These are phyloP conservation scores for Physcomitrellopsis africana DNA, from an alignment of 225 moss, liverwort and hornwort genomes.

Conservation along the genomic window DNA sequence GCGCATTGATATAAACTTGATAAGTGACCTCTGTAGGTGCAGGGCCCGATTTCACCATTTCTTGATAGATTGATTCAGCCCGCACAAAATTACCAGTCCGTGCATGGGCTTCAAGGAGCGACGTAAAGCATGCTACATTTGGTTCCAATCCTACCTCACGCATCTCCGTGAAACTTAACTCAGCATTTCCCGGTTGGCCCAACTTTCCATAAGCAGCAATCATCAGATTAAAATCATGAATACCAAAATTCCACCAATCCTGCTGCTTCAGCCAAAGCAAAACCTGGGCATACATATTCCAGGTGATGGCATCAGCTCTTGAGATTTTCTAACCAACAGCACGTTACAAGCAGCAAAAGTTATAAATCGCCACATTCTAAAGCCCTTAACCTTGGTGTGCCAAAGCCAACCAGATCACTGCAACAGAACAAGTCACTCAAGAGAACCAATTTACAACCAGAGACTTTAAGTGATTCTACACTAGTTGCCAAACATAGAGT, in stretches of 20 bases:
- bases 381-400: background rate
- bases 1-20: slow-evolving; percentile 72
- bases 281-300: slow-evolving; percentile 44
- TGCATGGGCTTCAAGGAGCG: slow-evolving; percentile 78
- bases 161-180: slow-evolving; percentile 55
- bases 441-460: background rate
- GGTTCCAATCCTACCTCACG: slow-evolving; percentile 57
- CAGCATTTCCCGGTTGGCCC: slow-evolving; percentile 71
- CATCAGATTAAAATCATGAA: slow-evolving; percentile 79
- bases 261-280: slow-evolving; percentile 76
- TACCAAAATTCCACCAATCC: slow-evolving; percentile 82
- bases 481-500: background rate
- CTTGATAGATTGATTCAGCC: slow-evolving; percentile 59
- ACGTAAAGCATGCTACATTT: slow-evolving; percentile 80
- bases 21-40: slow-evolving; percentile 78
- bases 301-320: background rate
- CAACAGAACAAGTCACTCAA: background rate
- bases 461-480: background rate
- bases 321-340: background rate
- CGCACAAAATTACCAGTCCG: slow-evolving; percentile 57
- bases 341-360: background rate
- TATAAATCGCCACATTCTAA: background rate
- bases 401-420: background rate
- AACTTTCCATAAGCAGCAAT: slow-evolving; percentile 81
- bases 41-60: slow-evolving; percentile 68